These are phyloP conservation scores for Thelonectria discophora DNA, from an alignment of 2,329 filamentous ascomycete genomes.

Conservation along the genomic window DNA sequence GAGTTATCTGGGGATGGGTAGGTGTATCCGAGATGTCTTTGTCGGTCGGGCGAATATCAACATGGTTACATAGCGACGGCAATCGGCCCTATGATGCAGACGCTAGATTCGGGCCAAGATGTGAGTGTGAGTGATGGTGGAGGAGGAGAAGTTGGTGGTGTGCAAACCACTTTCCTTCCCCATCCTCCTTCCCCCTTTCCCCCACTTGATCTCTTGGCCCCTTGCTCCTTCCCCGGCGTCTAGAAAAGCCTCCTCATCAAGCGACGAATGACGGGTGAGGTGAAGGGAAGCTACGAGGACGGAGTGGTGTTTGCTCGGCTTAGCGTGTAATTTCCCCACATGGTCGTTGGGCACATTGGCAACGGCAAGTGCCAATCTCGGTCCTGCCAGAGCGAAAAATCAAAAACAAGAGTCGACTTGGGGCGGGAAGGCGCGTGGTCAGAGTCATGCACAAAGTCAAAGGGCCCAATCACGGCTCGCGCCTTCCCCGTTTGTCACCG, in stretches of 20 bases:
- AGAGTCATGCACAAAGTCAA: constrained; percentile 11
- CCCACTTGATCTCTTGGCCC: background rate
- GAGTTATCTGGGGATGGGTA: background rate
- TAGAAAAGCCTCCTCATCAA: background rate
- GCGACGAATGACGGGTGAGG: background rate
- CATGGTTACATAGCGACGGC: background rate
- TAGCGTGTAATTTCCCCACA: constrained; percentile 18
- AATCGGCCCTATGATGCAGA: background rate
- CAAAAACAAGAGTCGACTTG: background rate
- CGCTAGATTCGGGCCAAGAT: background rate
- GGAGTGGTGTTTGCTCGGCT: background rate
- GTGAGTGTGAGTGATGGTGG: background rate
- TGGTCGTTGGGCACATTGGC: background rate
- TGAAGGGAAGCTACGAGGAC: background rate
- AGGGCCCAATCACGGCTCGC: constrained; percentile 9
- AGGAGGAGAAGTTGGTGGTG: background rate
- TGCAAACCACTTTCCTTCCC: background rate
- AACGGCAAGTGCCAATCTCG: background rate
- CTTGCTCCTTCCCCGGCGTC: background rate
- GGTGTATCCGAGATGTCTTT: background rate
- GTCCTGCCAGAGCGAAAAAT: constrained; percentile 10
- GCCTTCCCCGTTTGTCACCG: constrained; percentile 6
- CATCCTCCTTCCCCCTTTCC: background rate
- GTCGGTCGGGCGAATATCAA: background rate
- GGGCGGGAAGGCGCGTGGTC: background rate